Conservation (phyloP, 805 yeast species). For the Metschnikowia drakensbergensis region DNA sequence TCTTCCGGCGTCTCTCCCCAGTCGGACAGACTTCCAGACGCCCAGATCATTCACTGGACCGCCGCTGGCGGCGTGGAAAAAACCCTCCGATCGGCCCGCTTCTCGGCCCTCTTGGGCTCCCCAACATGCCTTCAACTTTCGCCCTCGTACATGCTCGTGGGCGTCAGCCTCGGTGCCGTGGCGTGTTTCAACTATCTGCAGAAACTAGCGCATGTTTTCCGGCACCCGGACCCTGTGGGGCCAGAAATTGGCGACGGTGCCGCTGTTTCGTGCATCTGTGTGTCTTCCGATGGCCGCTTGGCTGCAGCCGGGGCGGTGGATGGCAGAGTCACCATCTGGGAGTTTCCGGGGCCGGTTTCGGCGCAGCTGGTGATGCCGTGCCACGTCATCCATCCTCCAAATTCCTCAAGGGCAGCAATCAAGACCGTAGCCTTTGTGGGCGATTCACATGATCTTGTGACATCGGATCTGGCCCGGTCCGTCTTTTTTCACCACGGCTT, state of each 20-base stretch:
- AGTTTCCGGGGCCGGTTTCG: constrained; percentile 25
- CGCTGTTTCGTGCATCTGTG: constrained; percentile 48
- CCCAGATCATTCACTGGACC: constrained; percentile 25
- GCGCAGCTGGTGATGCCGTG: constrained; percentile 1
- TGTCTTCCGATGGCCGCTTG: constrained; percentile 66
- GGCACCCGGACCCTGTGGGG: not conserved
- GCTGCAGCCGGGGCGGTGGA: constrained; percentile 63
- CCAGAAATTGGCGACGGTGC: not conserved
- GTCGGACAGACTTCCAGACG: not conserved
- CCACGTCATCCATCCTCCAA: constrained; percentile 12
- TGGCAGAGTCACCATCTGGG: constrained; percentile 73
- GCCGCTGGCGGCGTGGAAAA: constrained; percentile 20
- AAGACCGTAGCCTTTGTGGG: constrained; percentile 27
- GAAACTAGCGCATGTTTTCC: constrained; percentile 42
- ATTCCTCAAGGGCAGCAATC: constrained; percentile 9
- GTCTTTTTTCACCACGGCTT: constrained; percentile 63
- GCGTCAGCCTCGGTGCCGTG: constrained; percentile 65
- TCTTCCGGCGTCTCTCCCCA: no score
- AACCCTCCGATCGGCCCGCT: constrained; percentile 22
- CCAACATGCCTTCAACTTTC: constrained; percentile 24
- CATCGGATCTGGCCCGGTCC: constrained; percentile 33
- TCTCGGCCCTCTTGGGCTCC: constrained; percentile 23
- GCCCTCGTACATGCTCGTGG: constrained; percentile 49
- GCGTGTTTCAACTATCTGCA: constrained; percentile 70
- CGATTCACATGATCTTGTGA: constrained; percentile 27